Base-by-base conservation (phyloP, 805 yeast genomes). In the Jamesozyma spencerorum region DNA sequence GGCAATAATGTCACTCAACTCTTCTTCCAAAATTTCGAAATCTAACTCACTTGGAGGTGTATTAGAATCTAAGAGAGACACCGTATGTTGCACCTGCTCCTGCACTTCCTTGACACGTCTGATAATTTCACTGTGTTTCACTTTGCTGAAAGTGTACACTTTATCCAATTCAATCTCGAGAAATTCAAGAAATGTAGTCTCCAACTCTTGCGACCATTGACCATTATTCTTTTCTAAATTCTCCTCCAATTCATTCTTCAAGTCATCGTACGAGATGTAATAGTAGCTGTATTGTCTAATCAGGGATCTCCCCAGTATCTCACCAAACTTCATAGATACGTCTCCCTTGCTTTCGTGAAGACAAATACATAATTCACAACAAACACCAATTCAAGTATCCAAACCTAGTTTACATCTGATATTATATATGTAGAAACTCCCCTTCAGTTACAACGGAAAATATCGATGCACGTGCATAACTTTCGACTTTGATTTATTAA, bases 201-300 rank as follows among this genome's bases (percentile, higher is more conserved):
- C 98, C 42, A 80, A 68, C 24, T 73, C 74, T 49, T 82, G 79
- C 38, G 77, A 69, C 98, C 98, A 92, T 20, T 60, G 49, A 41
- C 65, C 61, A 46, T 71, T 71, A 51, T 77, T 73, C 15, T 58
- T 49, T 45, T 74, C 72, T 43, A 84, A 65, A 18, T 81, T 81
- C 47, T 77, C 76, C 55, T 85, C 82, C 56, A 92, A 66, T 48
- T 78, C 81, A 50, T 81, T 77, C 65, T 90, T 90, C 59, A 90
- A 72, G 58, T 85, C 95, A 65, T 90, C 97, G 57, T 90, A 90
- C 39, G 86, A 74, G 51, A 90, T 80, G 62, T 92, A 92, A 65
- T 92, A 92, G 68, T 82, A 86, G 50, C 81, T 76, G 65, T 88
- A 88, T 63, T 86, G 92, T 62, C 85, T 82, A 63, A 88, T 88